A percentile compares a stretch with the other conserved stretches of the same genome.
These are phyloP conservation scores for Cadophora malorum DNA, from an alignment of 2,329 filamentous ascomycete species.

Conservation along the genomic window DNA sequence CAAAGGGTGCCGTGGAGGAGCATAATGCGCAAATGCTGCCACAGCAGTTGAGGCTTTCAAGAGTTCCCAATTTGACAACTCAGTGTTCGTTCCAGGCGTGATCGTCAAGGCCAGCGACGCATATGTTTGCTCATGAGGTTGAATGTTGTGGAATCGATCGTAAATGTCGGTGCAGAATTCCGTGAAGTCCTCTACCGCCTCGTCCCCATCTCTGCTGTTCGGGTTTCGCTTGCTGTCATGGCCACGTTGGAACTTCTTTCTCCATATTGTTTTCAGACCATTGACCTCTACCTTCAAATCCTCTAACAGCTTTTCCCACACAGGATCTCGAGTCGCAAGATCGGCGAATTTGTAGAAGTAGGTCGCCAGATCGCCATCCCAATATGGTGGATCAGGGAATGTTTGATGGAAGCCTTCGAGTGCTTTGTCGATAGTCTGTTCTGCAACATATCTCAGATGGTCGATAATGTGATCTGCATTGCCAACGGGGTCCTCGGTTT, in stretches of 20 bases:
- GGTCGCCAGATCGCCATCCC: slow-evolving; percentile 38
- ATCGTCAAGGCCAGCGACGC: slow-evolving; percentile 33
- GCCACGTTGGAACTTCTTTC: background rate
- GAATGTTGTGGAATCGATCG: slow-evolving; percentile 37
- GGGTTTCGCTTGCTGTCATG: slow-evolving; percentile 12
- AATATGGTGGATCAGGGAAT: slow-evolving; percentile 28
- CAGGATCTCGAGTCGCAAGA: slow-evolving; percentile 17
- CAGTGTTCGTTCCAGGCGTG: slow-evolving; percentile 23
- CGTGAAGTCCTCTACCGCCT: slow-evolving; percentile 16
- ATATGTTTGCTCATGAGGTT: slow-evolving; percentile 33
- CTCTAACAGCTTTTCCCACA: slow-evolving; percentile 30
- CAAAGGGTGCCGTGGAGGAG: background rate
- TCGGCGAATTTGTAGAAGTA: slow-evolving; percentile 29
- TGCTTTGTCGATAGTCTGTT: slow-evolving; percentile 47
- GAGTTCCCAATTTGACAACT: slow-evolving; percentile 49
- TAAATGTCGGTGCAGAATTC: slow-evolving; percentile 26
- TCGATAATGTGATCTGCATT: slow-evolving; percentile 63
- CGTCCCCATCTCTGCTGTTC: slow-evolving; percentile 7
- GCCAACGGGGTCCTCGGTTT: slow-evolving; percentile 45
- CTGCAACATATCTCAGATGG: slow-evolving; percentile 64
- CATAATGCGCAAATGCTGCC: slow-evolving; percentile 37
- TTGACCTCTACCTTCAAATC: slow-evolving; percentile 27
- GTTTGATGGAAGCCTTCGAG: slow-evolving; percentile 39
- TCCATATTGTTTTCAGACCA: slow-evolving; percentile 30
- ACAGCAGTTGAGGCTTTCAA: slow-evolving; percentile 50